Base-by-base conservation (phyloP, 352 stramenopile species). In the Pythium utonaiense region DNA sequence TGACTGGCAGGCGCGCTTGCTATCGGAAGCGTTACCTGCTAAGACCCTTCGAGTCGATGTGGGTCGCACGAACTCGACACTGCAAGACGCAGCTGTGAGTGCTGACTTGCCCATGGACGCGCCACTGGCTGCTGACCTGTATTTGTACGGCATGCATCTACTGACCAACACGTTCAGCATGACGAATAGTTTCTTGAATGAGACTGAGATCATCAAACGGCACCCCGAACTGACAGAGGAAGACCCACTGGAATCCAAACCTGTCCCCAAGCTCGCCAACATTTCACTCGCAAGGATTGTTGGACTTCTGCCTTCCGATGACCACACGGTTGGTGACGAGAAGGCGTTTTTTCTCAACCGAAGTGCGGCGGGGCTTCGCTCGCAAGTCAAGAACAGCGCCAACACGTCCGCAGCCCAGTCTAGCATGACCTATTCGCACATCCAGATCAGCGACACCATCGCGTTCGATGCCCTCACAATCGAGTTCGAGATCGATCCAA, bases 31-130 rank as follows among this genome's bases (percentile, higher is more conserved):
- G 7, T 22, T 62, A 0, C 12, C 14, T 7, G 13, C 44, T 1
- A 34, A n/a, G 21, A 22, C n/a, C 9, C 34, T 62, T 2, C 44
- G 19, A 8, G 21, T 62, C 4, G 10, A 55, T 3, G 22, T 62
- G 10, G 55, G 41, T 16, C 25, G 19, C 7, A 49, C 30, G 0
- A 27, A 55, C 16, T 1, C 31, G 1, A 48, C 19, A 6, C 28
- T 33, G 10, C 51, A 55, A 16, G 24, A 27, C 6, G 24, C 22
- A 21, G 55, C 21, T 0, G 19, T 12, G 1, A 28, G 21, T 36
- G 55, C n/a, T 6, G 27, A 40, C 12, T n/a, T 62, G 31, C 55
- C 55, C 3, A 62, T 62, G 55, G 34, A 42, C 22, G 42, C 55
- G 5, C 28, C 44, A 6, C 19, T 41, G 13, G 55, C 44, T 1